phyloP scores from a whole-genome alignment of 228 moss, liverwort and hornwort species.

The Sphagnum magellanicum region DNA sequence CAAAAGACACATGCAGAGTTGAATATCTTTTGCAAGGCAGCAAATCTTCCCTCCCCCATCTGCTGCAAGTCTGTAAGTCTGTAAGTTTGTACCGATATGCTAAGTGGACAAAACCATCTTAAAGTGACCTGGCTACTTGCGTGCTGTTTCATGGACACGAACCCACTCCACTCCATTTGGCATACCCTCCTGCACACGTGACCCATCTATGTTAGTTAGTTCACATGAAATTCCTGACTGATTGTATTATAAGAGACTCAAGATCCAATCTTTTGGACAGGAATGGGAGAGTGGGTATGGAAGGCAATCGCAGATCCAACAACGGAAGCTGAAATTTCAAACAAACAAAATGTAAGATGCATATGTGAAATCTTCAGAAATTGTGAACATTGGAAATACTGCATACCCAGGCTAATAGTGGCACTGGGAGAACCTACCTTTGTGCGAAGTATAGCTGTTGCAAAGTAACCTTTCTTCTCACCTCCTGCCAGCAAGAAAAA shows the following conservation, averaged over 20 bases:
- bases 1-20: no score
- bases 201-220: background rate
- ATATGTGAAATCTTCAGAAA: background rate
- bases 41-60: no score
- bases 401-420: background rate
- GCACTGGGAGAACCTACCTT: conserved; percentile 26
- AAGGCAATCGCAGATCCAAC: no score
- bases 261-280: no score
- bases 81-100: no score
- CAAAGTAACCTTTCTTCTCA: conserved; percentile 49
- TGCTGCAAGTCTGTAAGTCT: no score
- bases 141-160: conserved; percentile 50
- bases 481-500: conserved; percentile 16
- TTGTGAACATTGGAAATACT: background rate
- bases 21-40: no score
- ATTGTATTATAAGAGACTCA: background rate
- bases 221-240: background rate
- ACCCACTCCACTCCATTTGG: conserved; percentile 73
- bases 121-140: conserved; percentile 6
- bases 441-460: conserved; percentile 48
- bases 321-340: background rate
- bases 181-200: conserved; percentile 36
- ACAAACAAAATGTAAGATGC: background rate
- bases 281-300: no score
- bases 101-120: no score